Percentiles rank a stretch among this genome's conserved stretches.
Evolutionary conservation across 1,284 basidiomycete species (phyloP).

Genomic region (Cryptococcus sp.): DNA sequence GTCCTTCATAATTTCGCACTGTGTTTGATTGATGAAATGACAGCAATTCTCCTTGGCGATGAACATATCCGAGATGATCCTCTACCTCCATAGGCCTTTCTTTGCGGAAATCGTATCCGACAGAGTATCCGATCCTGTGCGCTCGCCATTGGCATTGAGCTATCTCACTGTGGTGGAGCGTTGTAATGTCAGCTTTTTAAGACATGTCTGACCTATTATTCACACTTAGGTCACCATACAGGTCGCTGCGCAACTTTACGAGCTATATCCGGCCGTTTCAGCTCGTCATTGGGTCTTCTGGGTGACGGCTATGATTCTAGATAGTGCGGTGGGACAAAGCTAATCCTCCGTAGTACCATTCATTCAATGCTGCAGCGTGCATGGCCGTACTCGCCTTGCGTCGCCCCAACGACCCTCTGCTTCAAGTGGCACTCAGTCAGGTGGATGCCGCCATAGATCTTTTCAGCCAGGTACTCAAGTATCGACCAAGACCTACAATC

Average conservation of each 20-base stretch:
- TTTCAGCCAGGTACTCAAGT: conserved; percentile 14
- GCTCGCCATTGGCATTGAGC: conserved; percentile 12
- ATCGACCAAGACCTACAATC: conserved; percentile 8
- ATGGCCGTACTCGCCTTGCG: conserved; percentile 10
- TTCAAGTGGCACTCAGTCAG: conserved; percentile 16
- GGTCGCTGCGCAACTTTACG: conserved; percentile 4
- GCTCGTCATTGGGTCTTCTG: conserved; percentile 17
- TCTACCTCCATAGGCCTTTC: conserved; percentile 20
- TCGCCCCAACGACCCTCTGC: conserved; percentile 16
- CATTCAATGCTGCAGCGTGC: conserved; percentile 21
- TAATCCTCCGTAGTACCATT: conserved; percentile 16
- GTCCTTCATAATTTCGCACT: too few relatives aligned
- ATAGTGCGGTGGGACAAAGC: too few relatives aligned
- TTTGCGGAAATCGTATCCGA: conserved; percentile 18
- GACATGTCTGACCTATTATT: not conserved
- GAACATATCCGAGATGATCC: conserved; percentile 16
- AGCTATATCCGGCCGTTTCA: conserved; percentile 6
- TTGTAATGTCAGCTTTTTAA: conserved; percentile 6
- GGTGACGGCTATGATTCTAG: too few relatives aligned
- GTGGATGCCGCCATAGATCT: conserved; percentile 21
- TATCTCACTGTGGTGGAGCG: conserved; percentile 17
- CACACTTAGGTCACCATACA: conserved; percentile 7
- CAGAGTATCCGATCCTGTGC: conserved; percentile 11
- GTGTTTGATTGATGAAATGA: not conserved
- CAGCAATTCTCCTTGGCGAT: conserved; percentile 21